Conservation (phyloP, 225 moss, liverwort and hornwort genomes). For the Pseudisothecium myosuroides region DNA sequence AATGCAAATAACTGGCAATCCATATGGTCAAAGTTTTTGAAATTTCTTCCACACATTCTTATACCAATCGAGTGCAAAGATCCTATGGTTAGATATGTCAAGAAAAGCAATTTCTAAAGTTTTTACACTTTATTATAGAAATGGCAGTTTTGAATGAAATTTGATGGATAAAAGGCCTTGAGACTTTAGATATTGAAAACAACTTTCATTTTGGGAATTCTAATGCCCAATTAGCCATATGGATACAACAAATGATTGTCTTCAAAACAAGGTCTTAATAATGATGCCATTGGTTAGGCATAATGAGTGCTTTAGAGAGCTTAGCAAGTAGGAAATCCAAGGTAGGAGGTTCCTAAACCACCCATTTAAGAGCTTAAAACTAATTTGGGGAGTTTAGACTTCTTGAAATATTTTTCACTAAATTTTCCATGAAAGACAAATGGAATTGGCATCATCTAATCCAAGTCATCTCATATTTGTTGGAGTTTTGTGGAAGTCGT, state of each 20-base stretch:
- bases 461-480: neutral
- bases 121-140: no score
- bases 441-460: neutral
- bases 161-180: no score
- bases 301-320: neutral
- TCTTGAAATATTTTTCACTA: neutral
- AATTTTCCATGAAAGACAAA: neutral
- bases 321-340: neutral
- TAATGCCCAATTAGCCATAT: neutral
- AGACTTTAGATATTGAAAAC: neutral
- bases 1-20: no score
- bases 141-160: no score
- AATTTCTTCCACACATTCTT: no score
- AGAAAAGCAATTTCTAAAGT: no score
- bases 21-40: fast-evolving
- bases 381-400: neutral
- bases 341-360: neutral
- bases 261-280: no score
- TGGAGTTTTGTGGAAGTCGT: no score
- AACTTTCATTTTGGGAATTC: neutral
- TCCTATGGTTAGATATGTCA: no score
- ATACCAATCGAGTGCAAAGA: no score
- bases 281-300: neutral
- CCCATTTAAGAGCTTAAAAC: neutral
- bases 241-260: neutral